Base-by-base conservation (phyloP, 768 basidiomycete genomes). In the Trametes cinnabarina region DNA sequence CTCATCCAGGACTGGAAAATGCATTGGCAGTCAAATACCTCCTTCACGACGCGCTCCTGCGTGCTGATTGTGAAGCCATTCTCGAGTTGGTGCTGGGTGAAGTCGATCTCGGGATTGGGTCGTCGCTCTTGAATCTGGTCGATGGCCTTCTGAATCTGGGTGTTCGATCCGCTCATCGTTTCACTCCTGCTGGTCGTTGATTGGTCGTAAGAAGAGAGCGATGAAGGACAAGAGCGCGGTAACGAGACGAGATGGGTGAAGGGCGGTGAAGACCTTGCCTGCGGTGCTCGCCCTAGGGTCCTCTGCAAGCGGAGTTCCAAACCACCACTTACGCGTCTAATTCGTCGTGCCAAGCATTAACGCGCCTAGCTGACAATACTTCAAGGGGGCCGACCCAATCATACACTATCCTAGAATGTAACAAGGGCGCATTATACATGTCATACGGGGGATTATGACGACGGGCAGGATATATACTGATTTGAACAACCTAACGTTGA, bases 41-140 rank as follows among this genome's bases (percentile, higher is more conserved):
- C 96, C 75, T 98, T 98, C 68, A 98, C 85, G 44, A 97, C 92
- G 65, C 96, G 84, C 73, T 98, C 95, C 67, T 93, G 92, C 11
- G 97, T 98, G 74, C 86, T 91, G 67, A 97, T 88, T 49, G 86
- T 79, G 66, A 83, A 88, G 23, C 97, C 97, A 74, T 97, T 94
- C 58, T 98, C 97, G 60, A 96, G 85, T 60, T 85, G 77, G 73
- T 98, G 94, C 66, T 92, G 90, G 4, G 95, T 94, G 69, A 88
- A 96, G 79, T 98, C 94, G 71, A 93, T 81, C 49, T 84, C 80
- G 15, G 84, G 82, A 7, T 84, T 72, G 17, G 74, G 57, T 11
- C 78, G 73, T 51, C 76, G 80, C 57, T 74, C 74, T 55, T 77
- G 72, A 37, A 88, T 87, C 73, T 87, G 79, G 67, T 81, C 81